These are phyloP conservation scores for Orbilia quercus DNA, from an alignment of 2,329 filamentous ascomycete species.

Conservation along the genomic window DNA sequence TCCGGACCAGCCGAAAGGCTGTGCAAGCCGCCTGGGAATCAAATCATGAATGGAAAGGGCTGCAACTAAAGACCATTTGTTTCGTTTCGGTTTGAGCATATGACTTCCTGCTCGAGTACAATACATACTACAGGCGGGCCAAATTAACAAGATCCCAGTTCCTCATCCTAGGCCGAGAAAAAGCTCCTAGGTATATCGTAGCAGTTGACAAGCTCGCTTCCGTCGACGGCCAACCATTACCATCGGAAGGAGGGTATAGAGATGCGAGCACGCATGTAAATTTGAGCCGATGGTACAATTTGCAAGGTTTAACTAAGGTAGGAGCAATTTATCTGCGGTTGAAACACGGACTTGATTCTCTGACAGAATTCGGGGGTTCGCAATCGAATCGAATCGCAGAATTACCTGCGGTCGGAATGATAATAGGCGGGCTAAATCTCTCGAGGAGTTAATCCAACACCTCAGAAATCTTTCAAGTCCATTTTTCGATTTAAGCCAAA, in stretches of 20 bases:
- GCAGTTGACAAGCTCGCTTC: constrained; percentile 39
- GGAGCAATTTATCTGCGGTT: constrained; percentile 39
- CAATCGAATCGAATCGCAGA: neutral
- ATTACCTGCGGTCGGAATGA: neutral
- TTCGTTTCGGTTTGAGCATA: constrained; percentile 56
- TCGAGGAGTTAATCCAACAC: no score
- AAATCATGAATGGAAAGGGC: constrained; percentile 8
- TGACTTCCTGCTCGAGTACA: constrained; percentile 47
- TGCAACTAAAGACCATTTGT: constrained; percentile 29
- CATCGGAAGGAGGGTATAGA: constrained; percentile 39
- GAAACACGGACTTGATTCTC: constrained; percentile 28
- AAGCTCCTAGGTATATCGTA: constrained; percentile 38
- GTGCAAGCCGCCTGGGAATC: constrained; percentile 18
- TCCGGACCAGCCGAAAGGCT: constrained; percentile 50
- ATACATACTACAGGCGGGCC: constrained; percentile 23
- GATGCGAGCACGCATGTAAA: constrained; percentile 2
- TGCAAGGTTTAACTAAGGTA: constrained; percentile 37
- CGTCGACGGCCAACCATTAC: constrained; percentile 8
- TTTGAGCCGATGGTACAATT: constrained; percentile 41
- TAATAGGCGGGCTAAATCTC: no score
- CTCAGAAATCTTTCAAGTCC: no score
- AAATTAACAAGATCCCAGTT: constrained; percentile 48
- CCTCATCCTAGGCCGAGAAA: constrained; percentile 17
- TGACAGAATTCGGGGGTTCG: neutral
- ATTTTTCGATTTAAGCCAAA: no score